Conservation (phyloP, 225 moss, liverwort and hornwort species). For the Climacium dendroides region DNA sequence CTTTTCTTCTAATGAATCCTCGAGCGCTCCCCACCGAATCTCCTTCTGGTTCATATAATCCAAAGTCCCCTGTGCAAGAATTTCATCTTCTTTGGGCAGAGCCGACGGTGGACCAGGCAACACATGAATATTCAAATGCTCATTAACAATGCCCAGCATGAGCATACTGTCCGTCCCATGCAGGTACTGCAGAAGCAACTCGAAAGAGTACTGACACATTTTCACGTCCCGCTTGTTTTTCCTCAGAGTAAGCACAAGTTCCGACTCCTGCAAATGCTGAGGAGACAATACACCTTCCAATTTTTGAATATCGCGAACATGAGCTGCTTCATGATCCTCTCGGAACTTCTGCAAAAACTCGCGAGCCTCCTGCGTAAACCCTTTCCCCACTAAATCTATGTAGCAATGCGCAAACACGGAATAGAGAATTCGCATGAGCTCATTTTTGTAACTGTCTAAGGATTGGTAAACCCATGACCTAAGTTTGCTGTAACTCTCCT, state of each 20-base stretch:
- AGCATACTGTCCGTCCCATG: conserved; percentile 94
- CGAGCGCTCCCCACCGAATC: conserved; percentile 90
- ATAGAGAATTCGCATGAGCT: conserved; percentile 80
- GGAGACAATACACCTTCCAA: conserved; percentile 80
- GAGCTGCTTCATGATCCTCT: conserved; percentile 79
- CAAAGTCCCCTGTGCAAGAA: conserved; percentile 60
- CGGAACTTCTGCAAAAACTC: conserved; percentile 70
- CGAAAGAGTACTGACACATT: conserved; percentile 98
- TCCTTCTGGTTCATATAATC: conserved; percentile 85
- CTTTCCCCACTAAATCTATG: conserved; percentile 88
- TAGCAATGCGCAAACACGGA: conserved; percentile 94
- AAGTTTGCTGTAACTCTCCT: conserved; percentile 76
- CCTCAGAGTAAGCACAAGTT: conserved; percentile 60
- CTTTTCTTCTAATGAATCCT: conserved; percentile 91
- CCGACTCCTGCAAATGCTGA: conserved; percentile 88
- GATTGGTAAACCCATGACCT: conserved; percentile 98
- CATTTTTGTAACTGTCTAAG: conserved; percentile 94
- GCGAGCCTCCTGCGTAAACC: conserved; percentile 78
- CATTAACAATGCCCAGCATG: conserved; percentile 95
- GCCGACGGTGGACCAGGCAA: conserved; percentile 80
- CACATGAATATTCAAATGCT: conserved; percentile 83
- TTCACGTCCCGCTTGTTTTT: conserved; percentile 61
- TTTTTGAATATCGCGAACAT: conserved; percentile 71
- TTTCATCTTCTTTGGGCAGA: conserved; percentile 80
- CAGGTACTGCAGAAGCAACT: conserved; percentile 84